Conservation (phyloP, 805 yeast species). For the Ogataea trehaloabstinens region DNA sequence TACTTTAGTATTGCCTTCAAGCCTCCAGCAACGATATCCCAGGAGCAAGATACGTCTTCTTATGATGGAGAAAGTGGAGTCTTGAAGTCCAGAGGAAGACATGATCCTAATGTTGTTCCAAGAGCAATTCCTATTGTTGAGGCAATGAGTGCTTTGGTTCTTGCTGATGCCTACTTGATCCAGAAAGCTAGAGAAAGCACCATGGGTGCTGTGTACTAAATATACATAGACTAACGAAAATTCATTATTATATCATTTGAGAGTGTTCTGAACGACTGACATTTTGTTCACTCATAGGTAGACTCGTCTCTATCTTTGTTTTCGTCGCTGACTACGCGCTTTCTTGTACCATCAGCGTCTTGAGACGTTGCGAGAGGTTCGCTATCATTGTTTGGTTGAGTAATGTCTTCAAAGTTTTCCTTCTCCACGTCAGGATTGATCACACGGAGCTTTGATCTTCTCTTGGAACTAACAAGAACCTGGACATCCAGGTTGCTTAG, state of each 20-base stretch:
- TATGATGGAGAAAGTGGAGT: constrained; percentile 88
- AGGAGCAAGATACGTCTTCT: constrained; percentile 84
- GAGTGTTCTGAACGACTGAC: not conserved
- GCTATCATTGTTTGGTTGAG: not conserved
- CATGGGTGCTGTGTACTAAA: constrained; percentile 30
- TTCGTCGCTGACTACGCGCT: constrained; percentile 31
- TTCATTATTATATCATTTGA: not conserved
- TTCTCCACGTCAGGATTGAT: constrained; percentile 47
- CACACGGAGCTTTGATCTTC: constrained; percentile 58
- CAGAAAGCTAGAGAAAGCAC: constrained; percentile 81
- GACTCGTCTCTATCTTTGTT: constrained; percentile 14
- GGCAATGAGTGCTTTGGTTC: constrained; percentile 94
- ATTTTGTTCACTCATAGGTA: constrained; percentile 10
- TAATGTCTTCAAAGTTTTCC: constrained; percentile 2
- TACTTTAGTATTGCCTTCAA: constrained; percentile 95
- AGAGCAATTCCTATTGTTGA: constrained; percentile 98
- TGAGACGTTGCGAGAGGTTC: too few species aligned
- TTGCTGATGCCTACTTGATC: constrained; percentile 80
- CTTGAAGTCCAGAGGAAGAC: constrained; percentile 95
- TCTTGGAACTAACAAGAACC: constrained; percentile 63
- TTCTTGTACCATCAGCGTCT: constrained; percentile 18
- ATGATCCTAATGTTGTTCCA: constrained; percentile 97
- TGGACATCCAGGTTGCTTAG: constrained; percentile 63
- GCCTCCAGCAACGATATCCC: constrained; percentile 96
- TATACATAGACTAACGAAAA: not conserved